Base-by-base conservation (phyloP, 2,329 filamentous ascomycete genomes). In the Phyllosticta ampelicida region DNA sequence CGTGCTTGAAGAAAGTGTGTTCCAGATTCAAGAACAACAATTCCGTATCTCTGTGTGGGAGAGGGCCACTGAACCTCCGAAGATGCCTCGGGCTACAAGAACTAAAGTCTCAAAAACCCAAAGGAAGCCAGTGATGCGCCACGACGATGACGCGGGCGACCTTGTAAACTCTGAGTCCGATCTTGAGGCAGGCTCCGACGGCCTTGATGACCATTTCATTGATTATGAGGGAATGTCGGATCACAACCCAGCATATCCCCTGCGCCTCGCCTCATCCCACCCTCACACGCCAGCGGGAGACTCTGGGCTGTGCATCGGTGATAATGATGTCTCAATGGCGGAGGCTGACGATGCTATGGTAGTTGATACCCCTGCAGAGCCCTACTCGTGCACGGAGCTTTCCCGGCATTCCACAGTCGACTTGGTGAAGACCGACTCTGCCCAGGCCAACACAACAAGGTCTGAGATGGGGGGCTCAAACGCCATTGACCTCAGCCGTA, bases 1-100 rank as follows among this genome's bases (percentile, higher is more conserved):
- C 10, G 78, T 73, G 36, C 73, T 95, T 57, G 84, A 92, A 60
- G 73, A 76, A 4, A 89, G 78, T 3, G 71, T 96, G 0, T 78
- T 81, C 36, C 79, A 86, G 57, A 79, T 80, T 53, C 74, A 85
- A 64, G 70, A 80, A 48, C 68, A 78, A 9, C 65, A 67, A 26
- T 83, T 77, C 77, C 74, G 74, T 53, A 68, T 76, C 30, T 65
- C 66, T 9, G 66, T 77, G 1, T 70, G 80, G 61, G 65, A 72
- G 55, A 62, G 64, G 44, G 66, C 66, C 11, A 65, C 50, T 4
- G 53, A 60, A 18, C 64, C 62, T 16, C 53, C 53, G 11, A 48
- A 44, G 10, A 50, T 53, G 8, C 10, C 54, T 48, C n/a, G 56
- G 18, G 29, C 44, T 9, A 3, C 23, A 5, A 51, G n/a, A 23